A percentile compares a stretch with the other conserved stretches of the same genome.
These are phyloP conservation scores for Erythrophleum fordii DNA, from an alignment of 306 rosid genomes.

Conservation along the genomic window DNA sequence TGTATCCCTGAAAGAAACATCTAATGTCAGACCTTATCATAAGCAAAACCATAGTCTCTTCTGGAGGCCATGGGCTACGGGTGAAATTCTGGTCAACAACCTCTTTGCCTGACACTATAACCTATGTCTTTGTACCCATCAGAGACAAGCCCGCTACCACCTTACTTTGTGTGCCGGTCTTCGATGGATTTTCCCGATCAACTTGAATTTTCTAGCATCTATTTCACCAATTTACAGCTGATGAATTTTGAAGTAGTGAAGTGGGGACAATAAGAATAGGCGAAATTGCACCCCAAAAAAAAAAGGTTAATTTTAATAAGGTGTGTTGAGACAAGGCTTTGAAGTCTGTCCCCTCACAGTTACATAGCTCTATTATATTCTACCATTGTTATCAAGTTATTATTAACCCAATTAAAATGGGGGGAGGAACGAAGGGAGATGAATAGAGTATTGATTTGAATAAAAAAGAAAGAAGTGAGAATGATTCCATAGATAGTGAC, in stretches of 20 bases:
- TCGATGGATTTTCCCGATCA: conserved; percentile 44
- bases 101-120: conserved; percentile 41
- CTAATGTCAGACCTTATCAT: conserved; percentile 84
- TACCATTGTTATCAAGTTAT: no score
- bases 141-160: conserved; percentile 33
- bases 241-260: background rate
- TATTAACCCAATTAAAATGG: no score
- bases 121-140: conserved; percentile 49
- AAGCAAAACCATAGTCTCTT: conserved; percentile 77
- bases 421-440: no score
- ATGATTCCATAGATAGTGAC: no score
- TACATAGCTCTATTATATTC: no score
- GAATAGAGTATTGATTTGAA: no score
- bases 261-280: background rate
- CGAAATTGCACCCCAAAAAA: no score
- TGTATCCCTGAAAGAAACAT: conserved; percentile 57
- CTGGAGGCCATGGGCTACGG: conserved; percentile 74
- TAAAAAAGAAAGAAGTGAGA: no score
- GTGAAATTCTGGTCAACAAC: conserved; percentile 52
- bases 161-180: conserved; percentile 32
- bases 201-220: conserved; percentile 54
- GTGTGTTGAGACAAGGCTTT: no score
- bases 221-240: conserved; percentile 51
- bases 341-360: no score
- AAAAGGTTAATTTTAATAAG: no score